Conservation (phyloP, 2,329 filamentous ascomycete species). For the Trichoderma sp. region DNA sequence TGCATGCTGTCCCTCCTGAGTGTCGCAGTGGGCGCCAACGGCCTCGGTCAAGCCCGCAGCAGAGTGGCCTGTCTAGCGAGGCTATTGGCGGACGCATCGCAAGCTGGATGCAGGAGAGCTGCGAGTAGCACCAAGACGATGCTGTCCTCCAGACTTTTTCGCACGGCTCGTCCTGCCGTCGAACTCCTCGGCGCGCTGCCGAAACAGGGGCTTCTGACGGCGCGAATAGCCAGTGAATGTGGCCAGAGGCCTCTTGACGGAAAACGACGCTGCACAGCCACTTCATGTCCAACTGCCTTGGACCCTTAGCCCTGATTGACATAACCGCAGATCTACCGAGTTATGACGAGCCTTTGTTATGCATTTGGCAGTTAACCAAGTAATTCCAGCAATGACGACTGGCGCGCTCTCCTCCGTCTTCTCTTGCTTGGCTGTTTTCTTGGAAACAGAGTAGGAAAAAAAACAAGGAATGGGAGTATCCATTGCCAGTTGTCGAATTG, state of each 20-base stretch:
- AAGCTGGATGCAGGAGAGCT: not conserved
- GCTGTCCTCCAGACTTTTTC: not conserved
- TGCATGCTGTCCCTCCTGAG: constrained; percentile 19
- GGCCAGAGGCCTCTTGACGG: not conserved
- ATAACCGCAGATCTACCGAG: constrained; percentile 3
- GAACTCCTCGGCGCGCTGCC: not conserved
- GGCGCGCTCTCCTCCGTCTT: not conserved
- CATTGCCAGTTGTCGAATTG: not conserved
- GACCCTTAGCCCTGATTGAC: constrained; percentile 3
- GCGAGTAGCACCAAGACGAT: not conserved
- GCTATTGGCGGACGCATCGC: not conserved
- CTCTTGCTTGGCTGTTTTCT: not conserved
- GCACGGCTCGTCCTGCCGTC: not conserved
- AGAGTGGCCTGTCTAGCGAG: not conserved
- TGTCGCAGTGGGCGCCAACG: constrained; percentile 4
- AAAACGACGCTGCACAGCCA: constrained; percentile 6
- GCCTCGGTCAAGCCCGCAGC: not conserved
- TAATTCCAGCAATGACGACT: not conserved
- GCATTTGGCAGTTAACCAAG: not conserved
- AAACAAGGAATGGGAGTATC: not conserved
- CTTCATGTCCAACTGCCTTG: not conserved
- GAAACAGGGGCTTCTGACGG: constrained; percentile 1
- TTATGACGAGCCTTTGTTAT: constrained; percentile 19
- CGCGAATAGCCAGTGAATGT: not conserved
- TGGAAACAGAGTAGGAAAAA: not conserved